Conservation (phyloP, 2,329 filamentous ascomycete genomes). For the Ophiostoma piceae region DNA sequence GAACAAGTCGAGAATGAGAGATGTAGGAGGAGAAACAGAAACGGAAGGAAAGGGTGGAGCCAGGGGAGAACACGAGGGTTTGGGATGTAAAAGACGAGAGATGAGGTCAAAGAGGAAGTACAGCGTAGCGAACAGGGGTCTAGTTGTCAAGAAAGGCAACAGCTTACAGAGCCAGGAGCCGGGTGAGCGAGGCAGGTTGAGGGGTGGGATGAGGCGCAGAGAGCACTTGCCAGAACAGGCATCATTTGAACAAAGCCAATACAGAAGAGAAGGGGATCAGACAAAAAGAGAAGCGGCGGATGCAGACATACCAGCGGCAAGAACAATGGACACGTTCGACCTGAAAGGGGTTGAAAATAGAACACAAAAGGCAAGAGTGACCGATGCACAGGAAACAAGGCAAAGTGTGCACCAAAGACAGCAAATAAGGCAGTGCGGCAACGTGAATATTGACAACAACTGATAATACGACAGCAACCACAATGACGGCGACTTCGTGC, state of each 20-base stretch:
- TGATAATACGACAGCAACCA: neutral
- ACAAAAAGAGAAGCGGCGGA: neutral
- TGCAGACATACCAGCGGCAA: slow-evolving; percentile 7
- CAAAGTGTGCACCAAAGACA: neutral
- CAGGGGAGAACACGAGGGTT: slow-evolving; percentile 11
- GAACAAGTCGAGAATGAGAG: neutral
- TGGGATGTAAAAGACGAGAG: neutral
- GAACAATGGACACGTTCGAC: neutral
- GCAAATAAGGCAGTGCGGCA: neutral
- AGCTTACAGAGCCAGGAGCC: neutral
- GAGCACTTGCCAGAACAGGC: slow-evolving; percentile 8
- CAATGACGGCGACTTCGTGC: neutral
- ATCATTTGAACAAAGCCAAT: slow-evolving; percentile 2
- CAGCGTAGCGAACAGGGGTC: neutral
- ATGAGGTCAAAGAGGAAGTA: neutral
- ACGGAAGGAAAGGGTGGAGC: neutral
- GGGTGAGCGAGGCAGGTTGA: neutral
- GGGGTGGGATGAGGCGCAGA: neutral
- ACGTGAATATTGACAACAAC: neutral
- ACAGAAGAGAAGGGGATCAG: neutral
- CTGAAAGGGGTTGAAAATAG: neutral
- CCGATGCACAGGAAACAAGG: neutral
- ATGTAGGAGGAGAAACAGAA: slow-evolving; percentile 14
- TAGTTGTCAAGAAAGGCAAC: slow-evolving; percentile 8
- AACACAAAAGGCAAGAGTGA: neutral